Evolutionary conservation across 305 asterid species (phyloP).

Genomic region (Solanum aculeatissimum): DNA sequence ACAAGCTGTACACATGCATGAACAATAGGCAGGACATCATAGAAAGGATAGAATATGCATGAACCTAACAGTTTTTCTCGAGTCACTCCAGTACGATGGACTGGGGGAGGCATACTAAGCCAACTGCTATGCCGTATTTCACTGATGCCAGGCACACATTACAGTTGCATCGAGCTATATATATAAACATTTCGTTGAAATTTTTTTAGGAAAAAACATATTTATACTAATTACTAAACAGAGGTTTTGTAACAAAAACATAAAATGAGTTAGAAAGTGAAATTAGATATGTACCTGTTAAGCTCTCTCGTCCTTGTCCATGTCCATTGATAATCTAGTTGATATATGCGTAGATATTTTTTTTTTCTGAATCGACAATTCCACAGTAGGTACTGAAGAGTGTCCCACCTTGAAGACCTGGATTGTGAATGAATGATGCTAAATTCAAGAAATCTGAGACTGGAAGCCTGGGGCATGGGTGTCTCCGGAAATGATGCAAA

Average conservation of each 20-base stretch:
- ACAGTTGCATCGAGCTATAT: neutral
- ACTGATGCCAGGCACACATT: neutral
- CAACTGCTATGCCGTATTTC: neutral
- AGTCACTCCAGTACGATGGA: too few relatives aligned
- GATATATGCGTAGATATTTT: neutral
- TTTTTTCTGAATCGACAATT: neutral
- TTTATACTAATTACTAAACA: neutral
- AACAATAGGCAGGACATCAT: neutral
- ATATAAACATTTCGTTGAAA: neutral
- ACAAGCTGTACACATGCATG: neutral
- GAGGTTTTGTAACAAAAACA: neutral
- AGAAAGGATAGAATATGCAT: too few relatives aligned
- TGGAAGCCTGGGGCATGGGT: neutral
- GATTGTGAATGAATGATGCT: neutral
- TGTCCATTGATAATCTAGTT: neutral
- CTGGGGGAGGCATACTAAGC: neutral
- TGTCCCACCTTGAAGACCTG: neutral
- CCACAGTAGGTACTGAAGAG: neutral
- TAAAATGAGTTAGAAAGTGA: neutral
- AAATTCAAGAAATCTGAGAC: neutral
- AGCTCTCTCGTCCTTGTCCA: neutral
- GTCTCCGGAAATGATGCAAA: constrained; percentile 1
- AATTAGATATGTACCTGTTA: neutral
- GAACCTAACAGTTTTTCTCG: too few relatives aligned
- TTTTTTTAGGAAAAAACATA: neutral